Evolutionary conservation across 2,329 filamentous ascomycete species (phyloP).

Genomic region (Drechslerella stenobrocha): DNA sequence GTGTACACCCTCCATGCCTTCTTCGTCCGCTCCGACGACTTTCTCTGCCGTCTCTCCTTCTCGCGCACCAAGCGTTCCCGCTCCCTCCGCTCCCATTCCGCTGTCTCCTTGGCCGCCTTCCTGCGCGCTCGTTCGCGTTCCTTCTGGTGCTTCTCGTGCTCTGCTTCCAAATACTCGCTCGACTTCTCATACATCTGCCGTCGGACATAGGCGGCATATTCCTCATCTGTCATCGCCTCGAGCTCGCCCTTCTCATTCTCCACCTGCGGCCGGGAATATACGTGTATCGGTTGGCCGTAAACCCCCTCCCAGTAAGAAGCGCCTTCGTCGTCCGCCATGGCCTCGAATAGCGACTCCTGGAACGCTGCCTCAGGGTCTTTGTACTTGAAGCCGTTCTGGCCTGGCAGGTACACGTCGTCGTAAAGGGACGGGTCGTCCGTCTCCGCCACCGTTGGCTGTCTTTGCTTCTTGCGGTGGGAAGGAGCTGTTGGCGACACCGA

Average conservation of each 20-base stretch:
- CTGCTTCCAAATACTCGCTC: conserved; percentile 78
- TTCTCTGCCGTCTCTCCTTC: conserved; percentile 64
- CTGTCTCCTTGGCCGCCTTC: conserved; percentile 57
- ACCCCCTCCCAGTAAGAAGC: conserved; percentile 93
- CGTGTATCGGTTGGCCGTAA: conserved; percentile 93
- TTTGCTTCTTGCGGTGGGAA: conserved; percentile 47
- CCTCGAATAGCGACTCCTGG: conserved; percentile 91
- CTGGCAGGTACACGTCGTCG: conserved; percentile 57
- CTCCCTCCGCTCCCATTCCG: conserved; percentile 63
- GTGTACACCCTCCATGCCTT: conserved; percentile 69
- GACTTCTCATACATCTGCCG: conserved; percentile 95
- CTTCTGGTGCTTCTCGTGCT: conserved; percentile 67
- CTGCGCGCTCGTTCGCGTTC: conserved; percentile 60
- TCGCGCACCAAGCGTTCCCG: conserved; percentile 70
- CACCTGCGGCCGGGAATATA: conserved; percentile 65
- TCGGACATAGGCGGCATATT: conserved; percentile 84
- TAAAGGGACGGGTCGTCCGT: conserved; percentile 55
- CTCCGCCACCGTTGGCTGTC: conserved; percentile 50
- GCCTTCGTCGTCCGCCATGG: conserved; percentile 93
- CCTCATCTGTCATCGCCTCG: conserved; percentile 87
- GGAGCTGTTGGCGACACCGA: conserved; percentile 54
- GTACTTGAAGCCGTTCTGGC: conserved; percentile 54
- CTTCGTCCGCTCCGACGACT: conserved; percentile 58
- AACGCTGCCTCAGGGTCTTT: conserved; percentile 76
- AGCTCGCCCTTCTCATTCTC: conserved; percentile 63